Percentiles rank a stretch among this genome's conserved stretches.
phyloP scores from a whole-genome alignment of 495 filamentous ascomycete species.

The Aspergillus ellipticus region DNA sequence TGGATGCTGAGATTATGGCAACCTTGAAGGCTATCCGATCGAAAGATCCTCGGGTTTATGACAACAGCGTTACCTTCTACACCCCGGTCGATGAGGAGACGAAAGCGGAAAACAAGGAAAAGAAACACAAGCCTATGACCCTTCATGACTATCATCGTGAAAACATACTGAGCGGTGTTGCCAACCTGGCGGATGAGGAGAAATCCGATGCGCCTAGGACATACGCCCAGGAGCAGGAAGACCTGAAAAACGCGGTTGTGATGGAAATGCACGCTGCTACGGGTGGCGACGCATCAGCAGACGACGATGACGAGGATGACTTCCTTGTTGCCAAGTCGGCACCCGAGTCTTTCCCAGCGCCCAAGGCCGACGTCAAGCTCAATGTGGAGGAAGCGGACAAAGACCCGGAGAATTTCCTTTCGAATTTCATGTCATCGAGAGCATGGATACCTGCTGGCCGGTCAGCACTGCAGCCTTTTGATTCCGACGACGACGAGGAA shows the following conservation, averaged over 20 bases:
- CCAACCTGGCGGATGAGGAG: slow-evolving; percentile 53
- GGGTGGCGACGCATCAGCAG: slow-evolving; percentile 33
- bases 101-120: slow-evolving; percentile 29
- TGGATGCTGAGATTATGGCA: slow-evolving; percentile 82
- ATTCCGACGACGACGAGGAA: slow-evolving; percentile 88
- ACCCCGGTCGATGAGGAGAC: slow-evolving; percentile 52
- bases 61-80: slow-evolving; percentile 75
- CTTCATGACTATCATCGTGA: slow-evolving; percentile 86
- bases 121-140: slow-evolving; percentile 79
- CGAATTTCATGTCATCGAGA: slow-evolving; percentile 82
- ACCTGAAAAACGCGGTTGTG: slow-evolving; percentile 70
- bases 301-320: slow-evolving; percentile 61
- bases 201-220: slow-evolving; percentile 51
- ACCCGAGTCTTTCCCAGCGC: slow-evolving; percentile 28
- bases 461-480: slow-evolving; percentile 67
- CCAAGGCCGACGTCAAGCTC: slow-evolving; percentile 48
- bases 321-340: slow-evolving; percentile 63
- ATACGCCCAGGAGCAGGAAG: slow-evolving; percentile 81
- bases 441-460: slow-evolving; percentile 73
- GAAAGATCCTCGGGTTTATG: slow-evolving; percentile 89
- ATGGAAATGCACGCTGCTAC: slow-evolving; percentile 71
- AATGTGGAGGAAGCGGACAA: slow-evolving; percentile 77
- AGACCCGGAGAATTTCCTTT: slow-evolving; percentile 84
- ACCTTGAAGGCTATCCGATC: slow-evolving; percentile 80
- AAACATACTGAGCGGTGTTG: slow-evolving; percentile 69